Conservation (phyloP, 1,284 basidiomycete species). For the Rhodofomes roseus region DNA sequence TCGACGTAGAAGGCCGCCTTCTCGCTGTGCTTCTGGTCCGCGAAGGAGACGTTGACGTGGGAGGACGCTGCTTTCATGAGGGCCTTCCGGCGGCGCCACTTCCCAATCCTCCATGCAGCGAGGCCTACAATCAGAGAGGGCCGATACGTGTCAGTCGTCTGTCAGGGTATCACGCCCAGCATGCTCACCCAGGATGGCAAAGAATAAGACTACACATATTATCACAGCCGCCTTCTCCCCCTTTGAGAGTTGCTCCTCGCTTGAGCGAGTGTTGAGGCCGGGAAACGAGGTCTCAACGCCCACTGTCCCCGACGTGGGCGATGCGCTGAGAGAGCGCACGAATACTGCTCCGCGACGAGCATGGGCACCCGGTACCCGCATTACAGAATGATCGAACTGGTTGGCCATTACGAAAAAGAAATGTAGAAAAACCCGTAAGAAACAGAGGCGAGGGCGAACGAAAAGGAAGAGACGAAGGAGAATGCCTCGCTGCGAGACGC, state of each 20-base stretch:
- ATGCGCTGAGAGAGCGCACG: neutral
- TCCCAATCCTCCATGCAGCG: slow-evolving; percentile 28
- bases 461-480: neutral
- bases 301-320: neutral
- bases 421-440: slow-evolving; percentile 2
- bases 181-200: neutral
- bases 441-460: neutral
- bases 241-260: neutral
- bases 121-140: slow-evolving; percentile 21
- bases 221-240: slow-evolving; percentile 5
- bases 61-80: slow-evolving; percentile 16
- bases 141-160: neutral
- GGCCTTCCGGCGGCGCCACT: slow-evolving; percentile 21
- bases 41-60: slow-evolving; percentile 10
- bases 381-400: neutral
- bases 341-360: neutral
- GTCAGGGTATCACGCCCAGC: neutral
- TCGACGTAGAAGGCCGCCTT: slow-evolving; percentile 14
- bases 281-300: neutral
- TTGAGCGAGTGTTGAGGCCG: neutral
- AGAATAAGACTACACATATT: slow-evolving; percentile 1
- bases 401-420: neutral
- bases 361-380: slow-evolving; percentile 1
- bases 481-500: neutral
- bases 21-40: neutral